phyloP scores from a whole-genome alignment of 495 filamentous ascomycete species.

The Penicillium herquei region DNA sequence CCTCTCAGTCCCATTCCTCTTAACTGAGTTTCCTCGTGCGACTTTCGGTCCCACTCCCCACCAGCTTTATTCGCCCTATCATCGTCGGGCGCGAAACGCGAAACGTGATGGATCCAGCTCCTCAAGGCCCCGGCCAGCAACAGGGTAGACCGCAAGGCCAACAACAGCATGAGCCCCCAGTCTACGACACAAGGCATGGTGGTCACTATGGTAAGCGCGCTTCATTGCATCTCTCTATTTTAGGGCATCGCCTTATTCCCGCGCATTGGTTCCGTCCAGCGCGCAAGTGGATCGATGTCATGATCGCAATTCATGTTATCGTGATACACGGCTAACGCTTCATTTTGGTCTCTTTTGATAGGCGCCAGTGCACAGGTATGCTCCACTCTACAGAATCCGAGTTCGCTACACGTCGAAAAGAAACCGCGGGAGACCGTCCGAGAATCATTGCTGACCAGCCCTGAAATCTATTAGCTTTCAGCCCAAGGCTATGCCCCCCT shows the following conservation, averaged over 20 bases:
- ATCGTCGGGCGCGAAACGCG: slow-evolving; percentile 10
- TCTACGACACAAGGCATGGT: slow-evolving; percentile 77
- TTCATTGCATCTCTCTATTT: background rate
- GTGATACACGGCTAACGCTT: background rate
- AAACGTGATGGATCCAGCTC: slow-evolving; percentile 55
- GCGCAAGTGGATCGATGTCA: background rate
- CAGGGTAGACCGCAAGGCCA: slow-evolving; percentile 51
- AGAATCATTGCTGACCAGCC: slow-evolving; percentile 4
- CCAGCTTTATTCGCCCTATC: background rate
- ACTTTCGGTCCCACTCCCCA: background rate
- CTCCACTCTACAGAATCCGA: slow-evolving; percentile 7
- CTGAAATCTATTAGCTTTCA: slow-evolving; percentile 52
- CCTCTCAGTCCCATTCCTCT: too few species aligned
- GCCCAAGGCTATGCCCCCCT: slow-evolving; percentile 78
- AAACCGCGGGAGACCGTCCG: background rate
- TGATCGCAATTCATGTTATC: background rate
- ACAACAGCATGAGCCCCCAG: slow-evolving; percentile 29
- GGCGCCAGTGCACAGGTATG: slow-evolving; percentile 81
- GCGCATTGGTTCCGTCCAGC: background rate
- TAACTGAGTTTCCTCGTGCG: background rate
- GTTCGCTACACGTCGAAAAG: background rate
- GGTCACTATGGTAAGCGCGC: slow-evolving; percentile 76
- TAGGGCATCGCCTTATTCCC: background rate
- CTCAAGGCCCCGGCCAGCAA: slow-evolving; percentile 53
- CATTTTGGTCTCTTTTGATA: slow-evolving; percentile 27